phyloP scores from a whole-genome alignment of 148 eudicot species.

The Rhododendron henanense region DNA sequence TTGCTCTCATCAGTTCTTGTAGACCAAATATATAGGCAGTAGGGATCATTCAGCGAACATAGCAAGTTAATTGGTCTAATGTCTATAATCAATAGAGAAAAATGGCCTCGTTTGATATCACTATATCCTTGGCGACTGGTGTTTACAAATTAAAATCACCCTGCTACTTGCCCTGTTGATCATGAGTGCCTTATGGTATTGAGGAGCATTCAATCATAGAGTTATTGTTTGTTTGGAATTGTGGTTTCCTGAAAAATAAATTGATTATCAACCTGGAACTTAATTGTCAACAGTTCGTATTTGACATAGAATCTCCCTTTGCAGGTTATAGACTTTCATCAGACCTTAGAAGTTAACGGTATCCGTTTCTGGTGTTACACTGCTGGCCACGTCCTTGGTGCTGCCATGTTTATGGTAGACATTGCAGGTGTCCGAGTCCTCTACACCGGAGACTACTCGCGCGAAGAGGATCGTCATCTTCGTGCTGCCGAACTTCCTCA shows the following conservation, averaged over 20 bases:
- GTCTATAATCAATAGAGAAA: not conserved
- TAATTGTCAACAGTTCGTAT: not conserved
- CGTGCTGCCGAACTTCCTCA: constrained; percentile 90
- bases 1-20: not conserved
- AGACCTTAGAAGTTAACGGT: constrained; percentile 92
- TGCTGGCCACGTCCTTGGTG: constrained; percentile 98
- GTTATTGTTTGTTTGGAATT: not conserved
- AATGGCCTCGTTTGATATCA: not conserved
- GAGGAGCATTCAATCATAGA: not conserved
- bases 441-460: constrained; percentile 95
- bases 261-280: not conserved
- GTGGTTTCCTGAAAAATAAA: not conserved
- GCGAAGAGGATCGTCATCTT: constrained; percentile 95
- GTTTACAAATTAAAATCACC: not conserved
- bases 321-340: constrained; percentile 97
- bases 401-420: constrained; percentile 99
- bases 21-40: not conserved
- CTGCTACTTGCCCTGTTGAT: not conserved
- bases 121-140: not conserved
- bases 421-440: constrained; percentile 92
- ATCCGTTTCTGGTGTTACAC: constrained; percentile 98
- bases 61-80: not conserved
- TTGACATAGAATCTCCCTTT: constrained; percentile 12
- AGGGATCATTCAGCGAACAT: not conserved
- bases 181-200: not conserved